Percentiles rank a stretch among this genome's conserved stretches.
Evolutionary conservation across 352 stramenopile species (phyloP).

Genomic region (Phytophthora litchii): DNA sequence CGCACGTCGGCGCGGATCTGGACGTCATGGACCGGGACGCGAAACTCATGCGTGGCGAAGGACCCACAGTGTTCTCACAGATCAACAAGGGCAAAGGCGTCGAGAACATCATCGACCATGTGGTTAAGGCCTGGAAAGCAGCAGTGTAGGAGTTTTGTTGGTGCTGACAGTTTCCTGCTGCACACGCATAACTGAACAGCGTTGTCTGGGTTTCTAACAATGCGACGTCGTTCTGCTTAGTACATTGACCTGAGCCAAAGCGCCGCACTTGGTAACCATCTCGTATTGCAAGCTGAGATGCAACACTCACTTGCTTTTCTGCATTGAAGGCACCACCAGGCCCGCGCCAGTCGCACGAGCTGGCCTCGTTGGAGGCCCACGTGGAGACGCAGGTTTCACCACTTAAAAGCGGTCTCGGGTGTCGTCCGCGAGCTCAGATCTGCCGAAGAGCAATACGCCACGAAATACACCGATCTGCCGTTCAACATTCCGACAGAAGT

Average conservation of each 20-base stretch:
- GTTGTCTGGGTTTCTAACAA: constrained; percentile 6
- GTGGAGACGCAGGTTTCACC: constrained; percentile 38
- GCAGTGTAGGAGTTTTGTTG: constrained; percentile 22
- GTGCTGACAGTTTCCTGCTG: constrained; percentile 1
- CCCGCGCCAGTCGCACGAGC: constrained; percentile 10
- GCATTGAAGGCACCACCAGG: constrained; percentile 20
- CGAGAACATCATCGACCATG: constrained; percentile 88
- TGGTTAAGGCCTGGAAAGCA: constrained; percentile 50
- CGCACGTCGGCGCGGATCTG: constrained; percentile 94
- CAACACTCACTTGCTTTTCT: constrained; percentile 21
- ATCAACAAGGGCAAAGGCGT: constrained; percentile 93
- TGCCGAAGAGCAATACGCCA: constrained; percentile 45
- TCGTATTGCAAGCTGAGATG: constrained; percentile 7
- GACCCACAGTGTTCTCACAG: constrained; percentile 96
- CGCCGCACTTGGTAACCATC: constrained; percentile 15
- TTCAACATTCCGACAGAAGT: constrained; percentile 18
- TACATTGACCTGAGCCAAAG: constrained; percentile 5
- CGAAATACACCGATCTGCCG: constrained; percentile 34
- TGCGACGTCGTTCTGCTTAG: constrained; percentile 4
- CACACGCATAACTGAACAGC: constrained; percentile 4
- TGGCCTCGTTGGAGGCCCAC: constrained; percentile 37
- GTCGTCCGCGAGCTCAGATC: constrained; percentile 44
- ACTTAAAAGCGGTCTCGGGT: constrained; percentile 27
- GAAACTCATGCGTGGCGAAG: constrained; percentile 93
- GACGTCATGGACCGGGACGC: constrained; percentile 96